A percentile compares a stretch with the other conserved stretches of the same genome.
Evolutionary conservation across 192 early-diverging fungal species (phyloP).

Genomic region (Phycomyces nitens): DNA sequence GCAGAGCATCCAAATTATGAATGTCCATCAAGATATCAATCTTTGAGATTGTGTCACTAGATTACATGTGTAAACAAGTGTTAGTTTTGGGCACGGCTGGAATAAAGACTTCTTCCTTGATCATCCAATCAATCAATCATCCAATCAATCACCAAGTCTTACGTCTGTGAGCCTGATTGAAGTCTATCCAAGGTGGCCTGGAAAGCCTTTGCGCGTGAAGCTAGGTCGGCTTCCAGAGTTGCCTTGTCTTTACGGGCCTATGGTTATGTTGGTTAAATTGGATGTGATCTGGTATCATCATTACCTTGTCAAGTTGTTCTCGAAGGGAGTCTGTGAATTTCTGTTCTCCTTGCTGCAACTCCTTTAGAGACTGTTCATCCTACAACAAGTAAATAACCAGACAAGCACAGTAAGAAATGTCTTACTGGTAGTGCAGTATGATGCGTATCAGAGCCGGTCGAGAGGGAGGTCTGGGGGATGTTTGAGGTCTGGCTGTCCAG

Average conservation of each 20-base stretch:
- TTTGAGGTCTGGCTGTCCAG: no score
- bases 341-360: conserved; percentile 20
- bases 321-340: conserved; percentile 19
- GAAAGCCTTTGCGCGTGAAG: conserved; percentile 25
- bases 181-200: conserved; percentile 20
- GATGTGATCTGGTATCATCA: background rate
- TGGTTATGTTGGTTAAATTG: background rate
- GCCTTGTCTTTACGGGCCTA: conserved; percentile 35
- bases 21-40: background rate
- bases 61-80: background rate
- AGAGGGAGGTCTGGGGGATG: no score
- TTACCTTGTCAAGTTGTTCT: conserved; percentile 31
- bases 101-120: no score
- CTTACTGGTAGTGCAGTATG: no score
- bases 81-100: no score
- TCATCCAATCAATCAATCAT: background rate
- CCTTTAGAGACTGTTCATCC: conserved; percentile 15
- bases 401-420: no score
- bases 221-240: conserved; percentile 29
- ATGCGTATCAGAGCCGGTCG: no score
- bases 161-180: conserved; percentile 11
- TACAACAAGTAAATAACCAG: conserved; percentile 3
- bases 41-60: background rate
- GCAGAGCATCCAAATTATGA: conserved; percentile 3
- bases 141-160: background rate